phyloP scores from a whole-genome alignment of 2,329 filamentous ascomycete species.

The Colletotrichum sp. region DNA sequence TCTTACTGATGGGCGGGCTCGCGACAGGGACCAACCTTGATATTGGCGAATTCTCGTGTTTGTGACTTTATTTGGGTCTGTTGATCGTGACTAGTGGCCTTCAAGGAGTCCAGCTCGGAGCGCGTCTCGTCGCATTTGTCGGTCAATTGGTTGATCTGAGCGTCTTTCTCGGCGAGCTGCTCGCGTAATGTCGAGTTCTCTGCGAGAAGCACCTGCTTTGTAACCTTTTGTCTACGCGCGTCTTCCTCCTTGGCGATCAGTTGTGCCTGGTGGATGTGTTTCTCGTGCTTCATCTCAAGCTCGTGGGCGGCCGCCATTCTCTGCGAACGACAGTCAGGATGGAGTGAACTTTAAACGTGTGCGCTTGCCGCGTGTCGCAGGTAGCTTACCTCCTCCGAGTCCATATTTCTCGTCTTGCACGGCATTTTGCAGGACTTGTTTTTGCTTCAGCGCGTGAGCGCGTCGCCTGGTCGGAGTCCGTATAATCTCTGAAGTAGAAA shows the following conservation, averaged over 20 bases:
- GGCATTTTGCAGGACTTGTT: constrained; percentile 4
- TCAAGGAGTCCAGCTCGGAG: constrained; percentile 46
- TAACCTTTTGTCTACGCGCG: constrained; percentile 70
- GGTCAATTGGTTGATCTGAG: constrained; percentile 56
- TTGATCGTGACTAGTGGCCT: constrained; percentile 47
- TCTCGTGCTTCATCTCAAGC: constrained; percentile 75
- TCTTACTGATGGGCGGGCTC: too few relatives aligned
- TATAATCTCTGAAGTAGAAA: neutral
- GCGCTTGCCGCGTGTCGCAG: neutral
- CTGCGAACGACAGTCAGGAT: constrained; percentile 32
- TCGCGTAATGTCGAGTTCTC: constrained; percentile 74
- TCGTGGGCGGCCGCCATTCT: constrained; percentile 51
- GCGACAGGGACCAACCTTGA: constrained; percentile 45
- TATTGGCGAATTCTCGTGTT: constrained; percentile 49
- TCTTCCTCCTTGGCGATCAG: constrained; percentile 78
- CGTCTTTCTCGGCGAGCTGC: constrained; percentile 64
- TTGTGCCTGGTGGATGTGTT: constrained; percentile 67
- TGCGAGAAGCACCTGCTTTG: constrained; percentile 73
- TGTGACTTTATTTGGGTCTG: constrained; percentile 54
- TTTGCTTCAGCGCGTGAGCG: constrained; percentile 11
- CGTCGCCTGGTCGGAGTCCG: neutral
- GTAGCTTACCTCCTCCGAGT: constrained; percentile 15
- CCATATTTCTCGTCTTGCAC: constrained; percentile 20
- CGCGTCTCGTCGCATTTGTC: constrained; percentile 44
- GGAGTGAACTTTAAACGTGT: neutral